phyloP scores from a whole-genome alignment of 2,329 filamentous ascomycete species.

The Aureobasidium sp. region DNA sequence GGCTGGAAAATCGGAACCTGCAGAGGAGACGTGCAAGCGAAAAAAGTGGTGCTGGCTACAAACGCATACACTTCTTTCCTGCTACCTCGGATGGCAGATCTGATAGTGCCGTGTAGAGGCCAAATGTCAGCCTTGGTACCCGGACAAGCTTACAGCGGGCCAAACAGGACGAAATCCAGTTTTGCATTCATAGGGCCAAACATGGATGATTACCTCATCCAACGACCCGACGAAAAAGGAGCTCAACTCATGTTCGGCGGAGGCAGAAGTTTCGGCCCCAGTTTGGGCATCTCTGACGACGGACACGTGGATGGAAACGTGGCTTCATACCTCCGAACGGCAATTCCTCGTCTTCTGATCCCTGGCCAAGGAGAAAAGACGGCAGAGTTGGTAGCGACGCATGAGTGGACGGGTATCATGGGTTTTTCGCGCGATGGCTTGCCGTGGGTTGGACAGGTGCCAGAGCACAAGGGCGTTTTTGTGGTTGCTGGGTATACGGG shows the following conservation, averaged over 20 bases:
- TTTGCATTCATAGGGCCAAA: constrained; percentile 57
- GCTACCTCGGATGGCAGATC: constrained; percentile 58
- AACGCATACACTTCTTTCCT: constrained; percentile 79
- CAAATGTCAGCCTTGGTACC: constrained; percentile 63
- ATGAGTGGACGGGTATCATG: constrained; percentile 73
- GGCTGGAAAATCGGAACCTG: constrained; percentile 59
- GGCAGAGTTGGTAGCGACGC: constrained; percentile 37
- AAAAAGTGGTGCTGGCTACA: constrained; percentile 66
- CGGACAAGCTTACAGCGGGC: constrained; percentile 33
- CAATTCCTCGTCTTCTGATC: constrained; percentile 32
- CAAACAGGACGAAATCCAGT: constrained; percentile 47
- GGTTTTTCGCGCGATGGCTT: constrained; percentile 61
- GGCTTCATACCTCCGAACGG: constrained; percentile 48
- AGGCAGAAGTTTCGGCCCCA: constrained; percentile 51
- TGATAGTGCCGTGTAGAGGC: constrained; percentile 71
- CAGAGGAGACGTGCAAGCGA: constrained; percentile 59
- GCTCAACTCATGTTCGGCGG: constrained; percentile 66
- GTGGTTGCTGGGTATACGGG: constrained; percentile 39
- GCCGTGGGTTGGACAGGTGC: constrained; percentile 67
- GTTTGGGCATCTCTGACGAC: constrained; percentile 56
- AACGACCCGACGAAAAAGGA: constrained; percentile 45
- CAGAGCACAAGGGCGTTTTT: constrained; percentile 33
- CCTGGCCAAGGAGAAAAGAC: constrained; percentile 22
- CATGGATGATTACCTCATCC: constrained; percentile 66
- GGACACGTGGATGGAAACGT: constrained; percentile 50